Percentiles rank a stretch among this genome's conserved stretches.
These are phyloP conservation scores for Sarcomyxa edulis DNA, from an alignment of 768 basidiomycete genomes.

Conservation along the genomic window DNA sequence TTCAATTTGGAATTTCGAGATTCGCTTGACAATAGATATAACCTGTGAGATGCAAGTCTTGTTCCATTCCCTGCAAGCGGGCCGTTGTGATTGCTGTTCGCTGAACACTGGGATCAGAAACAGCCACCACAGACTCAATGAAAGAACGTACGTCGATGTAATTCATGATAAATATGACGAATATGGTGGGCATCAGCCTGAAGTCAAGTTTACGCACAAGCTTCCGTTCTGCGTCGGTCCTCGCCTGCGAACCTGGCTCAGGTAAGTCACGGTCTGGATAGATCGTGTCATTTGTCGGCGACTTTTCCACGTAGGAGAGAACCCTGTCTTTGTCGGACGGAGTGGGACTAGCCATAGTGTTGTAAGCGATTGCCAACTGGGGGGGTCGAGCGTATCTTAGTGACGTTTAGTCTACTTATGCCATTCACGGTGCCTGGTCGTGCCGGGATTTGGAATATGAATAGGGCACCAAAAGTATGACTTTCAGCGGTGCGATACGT, in stretches of 20 bases:
- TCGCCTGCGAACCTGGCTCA: constrained; percentile 21
- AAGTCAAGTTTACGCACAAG: constrained; percentile 54
- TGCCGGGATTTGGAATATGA: too few relatives aligned
- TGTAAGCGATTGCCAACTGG: background rate
- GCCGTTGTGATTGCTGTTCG: constrained; percentile 47
- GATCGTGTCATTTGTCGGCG: constrained; percentile 1
- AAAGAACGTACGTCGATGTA: constrained; percentile 51
- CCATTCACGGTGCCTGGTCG: too few relatives aligned
- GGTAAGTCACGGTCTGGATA: constrained; percentile 9
- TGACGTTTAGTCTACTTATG: too few relatives aligned
- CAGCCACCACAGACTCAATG: background rate
- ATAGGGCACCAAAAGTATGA: too few relatives aligned
- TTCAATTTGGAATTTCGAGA: background rate
- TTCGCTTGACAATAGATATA: constrained; percentile 1
- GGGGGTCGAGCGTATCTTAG: too few relatives aligned
- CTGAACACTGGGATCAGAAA: constrained; percentile 16
- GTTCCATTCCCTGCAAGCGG: constrained; percentile 43
- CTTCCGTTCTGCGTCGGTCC: constrained; percentile 29
- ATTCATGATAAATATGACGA: constrained; percentile 61
- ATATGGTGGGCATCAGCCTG: constrained; percentile 51
- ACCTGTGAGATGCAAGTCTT: constrained; percentile 43
- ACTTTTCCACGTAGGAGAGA: constrained; percentile 11
- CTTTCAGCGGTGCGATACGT: too few relatives aligned
- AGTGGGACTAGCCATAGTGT: too few relatives aligned
- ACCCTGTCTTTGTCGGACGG: constrained; percentile 14